Percentiles rank a stretch among this genome's conserved stretches.
These are phyloP conservation scores for Aphanomyces stellatus DNA, from an alignment of 352 stramenopile genomes.

Conservation along the genomic window DNA sequence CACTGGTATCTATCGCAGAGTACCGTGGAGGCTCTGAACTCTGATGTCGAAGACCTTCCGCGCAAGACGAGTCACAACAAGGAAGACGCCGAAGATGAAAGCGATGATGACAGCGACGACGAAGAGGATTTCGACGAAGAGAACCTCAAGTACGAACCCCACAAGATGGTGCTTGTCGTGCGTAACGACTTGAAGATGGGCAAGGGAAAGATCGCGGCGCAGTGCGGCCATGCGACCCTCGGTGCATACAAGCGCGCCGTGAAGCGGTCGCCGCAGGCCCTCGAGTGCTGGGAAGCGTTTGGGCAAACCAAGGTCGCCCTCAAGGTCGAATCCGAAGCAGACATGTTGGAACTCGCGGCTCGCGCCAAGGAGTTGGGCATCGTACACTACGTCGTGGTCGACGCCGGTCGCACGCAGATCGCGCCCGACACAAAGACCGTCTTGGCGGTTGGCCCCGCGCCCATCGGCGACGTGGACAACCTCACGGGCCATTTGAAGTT, in stretches of 20 bases:
- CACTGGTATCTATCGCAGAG: not conserved
- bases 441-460: slow-evolving; percentile 63
- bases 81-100: slow-evolving; percentile 23
- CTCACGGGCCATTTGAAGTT: slow-evolving; percentile 80
- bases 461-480: slow-evolving; percentile 54
- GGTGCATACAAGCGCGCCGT: slow-evolving; percentile 91
- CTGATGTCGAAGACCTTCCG: not conserved
- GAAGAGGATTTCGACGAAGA: slow-evolving; percentile 56
- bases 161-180: slow-evolving; percentile 94
- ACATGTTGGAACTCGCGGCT: slow-evolving; percentile 60
- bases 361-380: slow-evolving; percentile 52
- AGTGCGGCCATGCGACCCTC: slow-evolving; percentile 88
- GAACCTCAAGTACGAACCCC: slow-evolving; percentile 43
- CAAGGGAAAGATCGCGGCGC: slow-evolving; percentile 87
- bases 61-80: slow-evolving; percentile 12
- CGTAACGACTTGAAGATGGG: slow-evolving; percentile 94
- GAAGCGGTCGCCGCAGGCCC: slow-evolving; percentile 57
- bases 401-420: slow-evolving; percentile 80
- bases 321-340: slow-evolving; percentile 78
- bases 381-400: slow-evolving; percentile 78
- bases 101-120: slow-evolving; percentile 35
- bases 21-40: not conserved
- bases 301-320: slow-evolving; percentile 81
- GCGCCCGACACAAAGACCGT: slow-evolving; percentile 79
- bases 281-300: slow-evolving; percentile 71